Evolutionary conservation across 306 rosid genomes (phyloP).

Genomic region (Begonia loranthoides): DNA sequence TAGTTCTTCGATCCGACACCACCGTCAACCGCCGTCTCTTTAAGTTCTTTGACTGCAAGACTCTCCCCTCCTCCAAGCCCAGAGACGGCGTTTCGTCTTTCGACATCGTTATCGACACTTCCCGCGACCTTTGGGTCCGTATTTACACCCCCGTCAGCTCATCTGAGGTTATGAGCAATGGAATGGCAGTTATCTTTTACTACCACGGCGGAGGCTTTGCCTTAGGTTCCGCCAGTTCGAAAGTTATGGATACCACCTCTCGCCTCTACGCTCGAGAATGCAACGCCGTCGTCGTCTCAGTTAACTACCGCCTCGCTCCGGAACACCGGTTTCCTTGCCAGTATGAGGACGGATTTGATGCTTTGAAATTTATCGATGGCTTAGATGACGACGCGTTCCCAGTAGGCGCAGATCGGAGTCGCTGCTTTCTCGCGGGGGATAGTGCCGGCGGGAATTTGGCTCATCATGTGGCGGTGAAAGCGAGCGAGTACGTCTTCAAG

Average conservation of each 20-base stretch:
- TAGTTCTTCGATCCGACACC: background rate
- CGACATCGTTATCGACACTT: background rate
- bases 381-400: background rate
- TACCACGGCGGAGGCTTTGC: constrained; percentile 20
- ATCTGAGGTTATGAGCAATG: background rate
- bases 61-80: background rate
- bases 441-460: constrained; percentile 27
- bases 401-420: background rate
- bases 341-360: constrained; percentile 23
- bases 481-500: constrained; percentile 2
- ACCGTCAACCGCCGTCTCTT: constrained; percentile 1
- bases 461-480: constrained; percentile 18
- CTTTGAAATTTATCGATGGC: constrained; percentile 13
- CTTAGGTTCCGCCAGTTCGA: constrained; percentile 5
- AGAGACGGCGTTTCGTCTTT: constrained; percentile 3
- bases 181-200: constrained; percentile 8
- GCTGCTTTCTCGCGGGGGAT: constrained; percentile 21
- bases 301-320: constrained; percentile 20
- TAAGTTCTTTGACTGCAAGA: constrained; percentile 1
- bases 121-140: constrained; percentile 3
- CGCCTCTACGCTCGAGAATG: constrained; percentile 4
- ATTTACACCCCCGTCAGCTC: constrained; percentile 1
- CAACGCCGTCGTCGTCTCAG: constrained; percentile 16
- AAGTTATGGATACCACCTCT: constrained; percentile 2
- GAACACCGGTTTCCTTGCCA: constrained; percentile 15